Evolutionary conservation across 306 rosid genomes (phyloP), one percentile per base, ranked within the genome.

Genomic region (Dryas octopetala): DNA sequence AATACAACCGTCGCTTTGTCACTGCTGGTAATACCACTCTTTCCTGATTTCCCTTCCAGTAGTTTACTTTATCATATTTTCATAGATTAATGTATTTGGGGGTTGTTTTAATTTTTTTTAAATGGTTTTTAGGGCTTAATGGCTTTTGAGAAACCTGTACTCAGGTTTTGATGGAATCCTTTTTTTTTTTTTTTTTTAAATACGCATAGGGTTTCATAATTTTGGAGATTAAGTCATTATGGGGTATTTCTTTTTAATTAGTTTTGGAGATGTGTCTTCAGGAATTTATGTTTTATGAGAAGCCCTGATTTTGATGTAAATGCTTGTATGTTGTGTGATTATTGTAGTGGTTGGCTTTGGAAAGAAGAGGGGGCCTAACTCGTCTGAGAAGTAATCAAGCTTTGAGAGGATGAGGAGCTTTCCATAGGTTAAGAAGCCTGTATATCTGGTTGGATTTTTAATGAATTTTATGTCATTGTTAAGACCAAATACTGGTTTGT

Each of bases 1-100:
- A 86, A 68, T 86, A 86, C 89, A 86, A 86, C 28, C 86, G 89
- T 68, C 81, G 89, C 41, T 86, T 86, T 73, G 87, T 86, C 70
- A 83, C 89, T 15, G 89, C 89, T 4, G 89, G 85, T 86, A 61
- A 48, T 40, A 14, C 68, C 61, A 46, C 41, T 43, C 15, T 7
- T 4, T n/a, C 23, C 51, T 54, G 19, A 17, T 54, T 41, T 11
- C 26, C 58, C 0, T 44, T 2, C 15, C 19, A 16, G 1, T 43
- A 15, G 6, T 63, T 44, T n/a, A 4, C 4, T 5, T 4, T 8
- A 7, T 41, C 28, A 32, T 13, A 0, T 32, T 61, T 13, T n/a
- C 1, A 16, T 6, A 1, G 9, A 1, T 62, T 59, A 7, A 6
- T 32, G 38, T 32, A 32, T 32, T 32, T 28, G 32, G 32, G 32